Evolutionary conservation across 2,329 filamentous ascomycete species (phyloP), one percentile per base, ranked within the genome.

Genomic region (Ceratocystis variospora): DNA sequence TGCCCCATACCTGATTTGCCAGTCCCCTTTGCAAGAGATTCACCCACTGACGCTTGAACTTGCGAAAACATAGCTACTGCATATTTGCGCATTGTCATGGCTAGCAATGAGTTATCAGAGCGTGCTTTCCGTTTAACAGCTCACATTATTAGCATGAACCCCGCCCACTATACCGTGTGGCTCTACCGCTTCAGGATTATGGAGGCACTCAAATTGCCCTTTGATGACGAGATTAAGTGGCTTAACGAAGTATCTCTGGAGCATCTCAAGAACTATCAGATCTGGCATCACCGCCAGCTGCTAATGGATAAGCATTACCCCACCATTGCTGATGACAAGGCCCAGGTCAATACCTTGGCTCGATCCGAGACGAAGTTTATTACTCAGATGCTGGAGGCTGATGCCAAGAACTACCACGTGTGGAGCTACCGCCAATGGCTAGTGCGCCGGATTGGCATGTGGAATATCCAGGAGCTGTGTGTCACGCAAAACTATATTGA

Each of bases 141-240:
- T 73, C 86, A 93, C 75, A 86, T 99, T 73, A 97, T 99, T 73
- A 80, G 81, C 68, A 86, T 96, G 82, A 99, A 99, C 76, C 89
- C 94, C 17, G 92, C 94, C 0, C 94, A 99, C 78, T 99, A 99
- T 78, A 99, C 94, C 17, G 93, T 97, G 69, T 99, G 94, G 94
- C 84, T 97, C 25, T 99, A 96, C 79, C 88, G 94, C 69, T 90
- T 92, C 71, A 85, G 87, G 72, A 88, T 87, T 64, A 77, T 97
- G 62, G 82, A 87, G 69, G 80, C 83, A 2, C 79, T 96, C 31
- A 75, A 82, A 61, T 80, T 87, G 61, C 78, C 86, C 65, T 78
- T 94, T 57, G 76, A 79, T 1, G 81, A 87, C 68, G 94, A 99
- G 75, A 80, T 96, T 61, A 78, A 79, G 55, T 99, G 93, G 91